These are phyloP conservation scores for Plectosphaerella plurivora DNA, from an alignment of 2,329 filamentous ascomycete species.

Conservation along the genomic window DNA sequence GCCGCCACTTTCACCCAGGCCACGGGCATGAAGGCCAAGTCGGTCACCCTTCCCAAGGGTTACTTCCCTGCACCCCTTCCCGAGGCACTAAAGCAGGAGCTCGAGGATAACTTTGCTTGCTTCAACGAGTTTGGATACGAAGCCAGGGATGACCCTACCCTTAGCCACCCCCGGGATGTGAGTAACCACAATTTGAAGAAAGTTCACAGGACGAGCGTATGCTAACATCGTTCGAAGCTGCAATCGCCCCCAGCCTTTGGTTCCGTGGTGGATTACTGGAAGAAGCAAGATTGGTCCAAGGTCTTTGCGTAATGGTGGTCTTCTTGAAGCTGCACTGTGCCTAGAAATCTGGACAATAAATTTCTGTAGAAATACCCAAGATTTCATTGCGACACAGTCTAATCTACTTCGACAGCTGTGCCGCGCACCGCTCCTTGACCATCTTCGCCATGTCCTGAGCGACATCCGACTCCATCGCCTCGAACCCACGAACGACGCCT, in stretches of 20 bases:
- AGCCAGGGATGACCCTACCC: conserved; percentile 8
- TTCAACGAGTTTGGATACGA: conserved; percentile 13
- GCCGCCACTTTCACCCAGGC: conserved; percentile 11
- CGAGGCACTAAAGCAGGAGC: conserved; percentile 2
- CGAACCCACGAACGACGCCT: conserved; percentile 55
- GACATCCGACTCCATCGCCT: conserved; percentile 22
- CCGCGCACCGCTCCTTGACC: conserved; percentile 22
- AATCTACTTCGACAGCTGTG: background rate
- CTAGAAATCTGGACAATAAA: too few species aligned
- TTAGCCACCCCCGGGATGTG: conserved; percentile 10
- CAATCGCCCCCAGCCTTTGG: conserved; percentile 1
- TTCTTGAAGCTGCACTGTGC: too few species aligned
- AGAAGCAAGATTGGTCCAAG: conserved; percentile 7
- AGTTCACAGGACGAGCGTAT: background rate
- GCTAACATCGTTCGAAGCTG: conserved; percentile 4
- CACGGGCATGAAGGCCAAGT: conserved; percentile 9
- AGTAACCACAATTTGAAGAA: conserved; percentile 1
- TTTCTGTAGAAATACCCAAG: too few species aligned
- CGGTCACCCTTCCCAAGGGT: conserved; percentile 2
- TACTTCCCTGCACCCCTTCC: background rate
- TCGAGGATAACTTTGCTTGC: conserved; percentile 7
- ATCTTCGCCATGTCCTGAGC: conserved; percentile 23
- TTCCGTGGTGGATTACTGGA: conserved; percentile 7
- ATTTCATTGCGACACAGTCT: background rate
- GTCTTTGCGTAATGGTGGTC: too few species aligned